Evolutionary conservation across 768 basidiomycete species (phyloP).

Genomic region (Phylloporus sp.): DNA sequence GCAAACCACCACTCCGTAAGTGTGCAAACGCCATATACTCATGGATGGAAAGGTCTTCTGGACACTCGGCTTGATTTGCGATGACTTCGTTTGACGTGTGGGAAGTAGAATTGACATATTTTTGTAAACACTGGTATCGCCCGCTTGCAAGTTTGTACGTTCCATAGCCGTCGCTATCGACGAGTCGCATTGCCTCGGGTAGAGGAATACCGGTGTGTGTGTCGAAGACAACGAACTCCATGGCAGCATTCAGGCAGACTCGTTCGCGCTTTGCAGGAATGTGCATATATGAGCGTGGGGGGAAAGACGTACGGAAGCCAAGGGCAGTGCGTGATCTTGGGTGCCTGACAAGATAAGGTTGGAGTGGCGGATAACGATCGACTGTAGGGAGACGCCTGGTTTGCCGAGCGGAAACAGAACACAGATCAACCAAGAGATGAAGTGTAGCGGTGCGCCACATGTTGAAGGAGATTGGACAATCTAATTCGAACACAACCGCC

Average conservation of each 20-base stretch:
- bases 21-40: constrained; percentile 42
- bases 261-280: constrained; percentile 14
- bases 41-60: constrained; percentile 37
- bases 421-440: constrained; percentile 34
- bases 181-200: constrained; percentile 5
- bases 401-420: constrained; percentile 6
- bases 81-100: constrained; percentile 41
- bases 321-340: constrained; percentile 29
- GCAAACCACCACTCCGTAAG: constrained; percentile 39
- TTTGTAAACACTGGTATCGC: constrained; percentile 35
- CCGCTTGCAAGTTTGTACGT: constrained; percentile 31
- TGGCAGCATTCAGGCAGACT: constrained; percentile 27
- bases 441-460: constrained; percentile 4
- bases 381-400: background rate
- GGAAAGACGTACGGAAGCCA: constrained; percentile 32
- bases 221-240: constrained; percentile 32
- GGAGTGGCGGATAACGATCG: background rate
- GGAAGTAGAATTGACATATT: constrained; percentile 31
- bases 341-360: background rate
- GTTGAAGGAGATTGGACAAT: background rate
- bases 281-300: constrained; percentile 24
- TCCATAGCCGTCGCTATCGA: constrained; percentile 21
- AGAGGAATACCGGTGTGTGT: constrained; percentile 5
- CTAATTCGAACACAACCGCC: background rate
- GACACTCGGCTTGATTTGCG: constrained; percentile 39